A percentile compares a stretch with the other conserved stretches of the same genome.
phyloP scores from a whole-genome alignment of 441 rosid species.

The Erodium trifolium region DNA sequence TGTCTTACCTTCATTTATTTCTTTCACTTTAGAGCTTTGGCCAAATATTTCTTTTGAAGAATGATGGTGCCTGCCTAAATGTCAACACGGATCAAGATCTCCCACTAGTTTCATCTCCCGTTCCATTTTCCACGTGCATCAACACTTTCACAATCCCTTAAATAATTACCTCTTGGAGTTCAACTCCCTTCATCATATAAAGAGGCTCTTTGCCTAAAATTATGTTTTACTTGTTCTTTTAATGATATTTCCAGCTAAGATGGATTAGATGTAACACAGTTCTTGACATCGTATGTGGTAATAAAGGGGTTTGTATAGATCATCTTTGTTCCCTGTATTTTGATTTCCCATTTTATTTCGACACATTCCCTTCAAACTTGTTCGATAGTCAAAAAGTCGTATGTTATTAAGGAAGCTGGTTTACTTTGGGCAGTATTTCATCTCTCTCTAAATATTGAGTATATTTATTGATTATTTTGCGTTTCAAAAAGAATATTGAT shows the following conservation, averaged over 20 bases:
- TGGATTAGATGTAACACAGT: not conserved
- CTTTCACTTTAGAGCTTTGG: not conserved
- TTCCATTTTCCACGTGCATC: not conserved
- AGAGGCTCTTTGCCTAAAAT: not conserved
- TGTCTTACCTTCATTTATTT: not conserved
- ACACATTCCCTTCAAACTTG: not conserved
- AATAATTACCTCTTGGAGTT: constrained; percentile 1
- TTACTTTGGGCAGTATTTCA: not conserved
- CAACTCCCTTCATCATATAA: not conserved
- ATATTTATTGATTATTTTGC: too few species aligned
- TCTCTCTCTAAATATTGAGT: too few species aligned
- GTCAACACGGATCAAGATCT: not conserved
- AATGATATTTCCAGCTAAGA: not conserved
- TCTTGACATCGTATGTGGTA: not conserved
- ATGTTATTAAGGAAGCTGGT: not conserved
- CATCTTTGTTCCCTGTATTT: not conserved
- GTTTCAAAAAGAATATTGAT: too few species aligned
- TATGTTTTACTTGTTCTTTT: too few species aligned
- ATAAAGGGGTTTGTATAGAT: not conserved
- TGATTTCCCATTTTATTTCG: not conserved
- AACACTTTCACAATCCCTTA: not conserved
- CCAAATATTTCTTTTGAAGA: not conserved
- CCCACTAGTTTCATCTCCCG: not conserved
- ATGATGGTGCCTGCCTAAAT: not conserved
- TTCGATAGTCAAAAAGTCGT: not conserved